Conservation (phyloP, 2,329 filamentous ascomycete genomes). For the Neofusicoccum umdonicola region DNA sequence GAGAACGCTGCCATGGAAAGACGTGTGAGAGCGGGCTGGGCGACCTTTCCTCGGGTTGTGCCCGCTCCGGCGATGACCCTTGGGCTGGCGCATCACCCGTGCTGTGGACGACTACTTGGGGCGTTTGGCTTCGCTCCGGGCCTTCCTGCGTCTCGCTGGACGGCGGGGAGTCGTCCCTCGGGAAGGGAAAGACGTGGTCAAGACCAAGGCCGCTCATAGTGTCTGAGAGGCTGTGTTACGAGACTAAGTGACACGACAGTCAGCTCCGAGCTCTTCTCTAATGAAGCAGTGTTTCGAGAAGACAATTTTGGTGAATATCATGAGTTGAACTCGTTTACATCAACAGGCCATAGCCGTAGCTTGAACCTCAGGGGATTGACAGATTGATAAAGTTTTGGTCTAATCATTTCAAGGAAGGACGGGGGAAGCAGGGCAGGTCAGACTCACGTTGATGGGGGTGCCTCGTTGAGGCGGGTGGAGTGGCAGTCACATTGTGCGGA, state of each 20-base stretch:
- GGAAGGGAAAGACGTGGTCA: slow-evolving; percentile 10
- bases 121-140: neutral
- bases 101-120: neutral
- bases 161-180: neutral
- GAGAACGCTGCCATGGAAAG: slow-evolving; percentile 12
- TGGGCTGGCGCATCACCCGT: neutral
- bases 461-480: slow-evolving; percentile 14
- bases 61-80: neutral
- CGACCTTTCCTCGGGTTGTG: neutral
- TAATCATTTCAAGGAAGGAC: slow-evolving; percentile 14
- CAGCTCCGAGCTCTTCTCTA: neutral
- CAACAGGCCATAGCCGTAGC: slow-evolving; percentile 11
- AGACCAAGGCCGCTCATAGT: slow-evolving; percentile 15
- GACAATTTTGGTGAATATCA: neutral
- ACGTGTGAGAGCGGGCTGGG: slow-evolving; percentile 5
- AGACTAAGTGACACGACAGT: neutral
- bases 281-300: neutral
- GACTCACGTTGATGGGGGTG: slow-evolving; percentile 4
- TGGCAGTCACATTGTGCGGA: slow-evolving; percentile 15
- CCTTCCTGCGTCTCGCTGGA: neutral
- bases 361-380: slow-evolving; percentile 19
- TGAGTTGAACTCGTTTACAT: slow-evolving; percentile 17
- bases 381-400: slow-evolving; percentile 18
- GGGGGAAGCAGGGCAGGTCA: neutral
- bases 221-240: neutral